Evolutionary conservation across 1,284 basidiomycete genomes (phyloP).

Genomic region (Pisolithus thermaeus): DNA sequence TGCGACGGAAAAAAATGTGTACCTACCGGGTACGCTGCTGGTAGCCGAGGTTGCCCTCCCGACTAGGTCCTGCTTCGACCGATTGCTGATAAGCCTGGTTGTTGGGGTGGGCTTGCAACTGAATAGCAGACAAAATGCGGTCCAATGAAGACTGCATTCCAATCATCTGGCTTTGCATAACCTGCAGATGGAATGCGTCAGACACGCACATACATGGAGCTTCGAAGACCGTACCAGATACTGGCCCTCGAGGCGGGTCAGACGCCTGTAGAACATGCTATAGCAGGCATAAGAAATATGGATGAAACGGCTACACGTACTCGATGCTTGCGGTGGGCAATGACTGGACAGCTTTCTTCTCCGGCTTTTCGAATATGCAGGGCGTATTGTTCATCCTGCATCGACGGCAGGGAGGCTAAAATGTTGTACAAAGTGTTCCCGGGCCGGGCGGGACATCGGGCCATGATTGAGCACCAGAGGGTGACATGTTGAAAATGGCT

Average conservation of each 20-base stretch:
- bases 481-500: slow-evolving; percentile 24
- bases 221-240: slow-evolving; percentile 52
- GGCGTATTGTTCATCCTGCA: slow-evolving; percentile 79
- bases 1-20: slow-evolving; percentile 1
- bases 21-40: slow-evolving; percentile 35
- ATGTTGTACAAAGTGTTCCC: slow-evolving; percentile 39
- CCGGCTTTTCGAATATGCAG: slow-evolving; percentile 91
- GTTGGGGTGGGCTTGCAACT: slow-evolving; percentile 40
- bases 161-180: slow-evolving; percentile 88
- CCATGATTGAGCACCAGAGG: slow-evolving; percentile 38
- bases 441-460: slow-evolving; percentile 59
- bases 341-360: slow-evolving; percentile 66
- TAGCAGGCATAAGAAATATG: slow-evolving; percentile 17
- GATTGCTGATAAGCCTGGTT: slow-evolving; percentile 22
- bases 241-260: slow-evolving; percentile 78
- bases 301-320: slow-evolving; percentile 38
- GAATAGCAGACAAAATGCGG: slow-evolving; percentile 67
- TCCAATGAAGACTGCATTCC: slow-evolving; percentile 83
- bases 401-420: slow-evolving; percentile 75
- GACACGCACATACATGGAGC: slow-evolving; percentile 21
- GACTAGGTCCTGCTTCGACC: slow-evolving; percentile 15
- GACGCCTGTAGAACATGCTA: slow-evolving; percentile 45
- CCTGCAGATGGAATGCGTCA: slow-evolving; percentile 41
- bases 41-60: slow-evolving; percentile 17
- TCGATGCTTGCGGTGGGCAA: slow-evolving; percentile 64